Evolutionary conservation across 2,329 filamentous ascomycete species (phyloP).

Genomic region (Fusarium nygamai): DNA sequence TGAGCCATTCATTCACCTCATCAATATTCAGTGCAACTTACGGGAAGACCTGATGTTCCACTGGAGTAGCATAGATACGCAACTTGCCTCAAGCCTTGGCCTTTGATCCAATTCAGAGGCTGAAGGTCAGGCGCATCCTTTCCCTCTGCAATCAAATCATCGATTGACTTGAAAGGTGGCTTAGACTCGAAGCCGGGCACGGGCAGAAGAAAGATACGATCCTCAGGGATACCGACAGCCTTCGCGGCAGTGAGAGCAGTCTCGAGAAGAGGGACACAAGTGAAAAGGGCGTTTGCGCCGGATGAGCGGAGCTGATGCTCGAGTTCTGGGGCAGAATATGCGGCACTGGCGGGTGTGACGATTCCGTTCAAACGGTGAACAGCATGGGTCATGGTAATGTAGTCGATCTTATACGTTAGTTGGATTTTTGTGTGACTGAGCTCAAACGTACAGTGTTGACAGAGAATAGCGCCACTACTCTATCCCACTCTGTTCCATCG

Average conservation of each 20-base stretch:
- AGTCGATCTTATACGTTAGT: conserved; percentile 70
- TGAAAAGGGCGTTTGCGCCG: conserved; percentile 75
- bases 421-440: not conserved
- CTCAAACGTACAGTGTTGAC: conserved; percentile 73
- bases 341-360: conserved; percentile 78
- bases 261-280: conserved; percentile 72
- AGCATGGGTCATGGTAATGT: conserved; percentile 76
- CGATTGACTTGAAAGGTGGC: conserved; percentile 69
- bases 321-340: conserved; percentile 75
- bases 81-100: conserved; percentile 73
- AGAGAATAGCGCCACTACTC: conserved; percentile 80
- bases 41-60: conserved; percentile 81
- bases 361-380: conserved; percentile 80
- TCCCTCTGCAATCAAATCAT: conserved; percentile 73
- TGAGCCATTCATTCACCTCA: not conserved
- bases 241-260: conserved; percentile 72
- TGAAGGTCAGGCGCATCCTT: conserved; percentile 62
- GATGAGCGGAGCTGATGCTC: conserved; percentile 77
- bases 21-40: conserved; percentile 49
- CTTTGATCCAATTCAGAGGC: conserved; percentile 67
- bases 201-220: conserved; percentile 75
- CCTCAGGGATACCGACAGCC: conserved; percentile 69
- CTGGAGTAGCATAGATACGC: conserved; percentile 85
- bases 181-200: conserved; percentile 66
- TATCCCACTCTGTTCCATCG: conserved; percentile 81